phyloP scores from a whole-genome alignment of 768 basidiomycete genomes.

The Pulveroboletus sp. region DNA sequence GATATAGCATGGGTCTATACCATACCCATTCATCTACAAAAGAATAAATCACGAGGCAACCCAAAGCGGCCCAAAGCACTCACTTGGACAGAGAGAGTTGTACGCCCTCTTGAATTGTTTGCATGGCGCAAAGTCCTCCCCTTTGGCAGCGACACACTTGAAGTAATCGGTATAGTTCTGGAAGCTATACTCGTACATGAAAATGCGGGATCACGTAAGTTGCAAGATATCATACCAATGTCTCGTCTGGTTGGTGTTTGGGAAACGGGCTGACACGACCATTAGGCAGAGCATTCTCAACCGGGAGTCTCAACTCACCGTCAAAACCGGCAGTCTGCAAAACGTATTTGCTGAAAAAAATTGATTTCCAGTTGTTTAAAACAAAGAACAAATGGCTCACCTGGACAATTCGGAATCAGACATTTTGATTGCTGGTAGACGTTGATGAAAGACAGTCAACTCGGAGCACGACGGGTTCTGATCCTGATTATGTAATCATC shows the following conservation, averaged over 20 bases:
- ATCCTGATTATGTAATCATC: conserved; percentile 29
- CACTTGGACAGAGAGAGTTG: conserved; percentile 96
- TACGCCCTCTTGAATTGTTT: conserved; percentile 97
- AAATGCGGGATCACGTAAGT: neutral
- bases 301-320: conserved; percentile 39
- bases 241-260: conserved; percentile 89
- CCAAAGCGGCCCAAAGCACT: conserved; percentile 32
- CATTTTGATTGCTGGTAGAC: conserved; percentile 47
- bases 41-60: conserved; percentile 8
- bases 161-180: conserved; percentile 99
- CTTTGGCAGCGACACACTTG: conserved; percentile 95
- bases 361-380: conserved; percentile 10
- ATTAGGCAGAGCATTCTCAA: conserved; percentile 4
- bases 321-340: conserved; percentile 97
- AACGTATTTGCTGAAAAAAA: conserved; percentile 62
- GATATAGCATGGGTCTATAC: neutral
- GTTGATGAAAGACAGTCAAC: conserved; percentile 35
- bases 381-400: conserved; percentile 29
- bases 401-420: conserved; percentile 56
- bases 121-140: conserved; percentile 97
- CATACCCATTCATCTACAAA: conserved; percentile 85
- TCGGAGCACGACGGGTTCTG: conserved; percentile 30
- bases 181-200: conserved; percentile 47
- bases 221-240: conserved; percentile 71
- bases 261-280: conserved; percentile 66